These are phyloP conservation scores for Dioscorea alata DNA, from an alignment of 106 monocot species.

Conservation along the genomic window DNA sequence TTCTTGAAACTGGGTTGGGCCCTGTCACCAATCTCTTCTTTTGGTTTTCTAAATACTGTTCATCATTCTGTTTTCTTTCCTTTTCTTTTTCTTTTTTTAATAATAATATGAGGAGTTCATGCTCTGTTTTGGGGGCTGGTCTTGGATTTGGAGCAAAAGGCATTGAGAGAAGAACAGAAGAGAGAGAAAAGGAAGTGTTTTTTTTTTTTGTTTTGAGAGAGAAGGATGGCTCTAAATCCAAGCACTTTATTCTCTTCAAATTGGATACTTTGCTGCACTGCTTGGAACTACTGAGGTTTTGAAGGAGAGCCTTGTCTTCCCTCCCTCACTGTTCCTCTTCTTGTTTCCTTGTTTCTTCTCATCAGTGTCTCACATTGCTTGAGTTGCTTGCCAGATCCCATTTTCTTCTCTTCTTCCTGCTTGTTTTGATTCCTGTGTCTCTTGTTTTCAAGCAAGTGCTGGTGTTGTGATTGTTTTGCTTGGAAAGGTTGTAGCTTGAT, in stretches of 20 bases:
- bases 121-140: slow-evolving; percentile 10
- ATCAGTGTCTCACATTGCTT: not conserved
- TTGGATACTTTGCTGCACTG: slow-evolving; percentile 12
- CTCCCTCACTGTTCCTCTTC: not conserved
- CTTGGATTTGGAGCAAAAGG: slow-evolving; percentile 11
- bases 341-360: too few species aligned
- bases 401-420: not conserved
- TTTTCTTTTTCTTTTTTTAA: too few species aligned
- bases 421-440: not conserved
- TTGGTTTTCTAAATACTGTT: not conserved
- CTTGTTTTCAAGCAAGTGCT: not conserved
- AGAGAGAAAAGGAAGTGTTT: slow-evolving; percentile 3
- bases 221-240: not conserved
- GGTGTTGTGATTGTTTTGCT: not conserved
- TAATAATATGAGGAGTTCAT: not conserved
- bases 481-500: not conserved
- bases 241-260: slow-evolving; percentile 24
- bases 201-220: not conserved
- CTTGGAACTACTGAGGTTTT: not conserved
- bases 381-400: not conserved
- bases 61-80: not conserved
- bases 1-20: not conserved
- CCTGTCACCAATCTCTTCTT: not conserved
- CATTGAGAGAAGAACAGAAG: slow-evolving; percentile 3
- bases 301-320: not conserved